phyloP scores from a whole-genome alignment of 495 filamentous ascomycete species.

The Hypoxylon crocopeplum region DNA sequence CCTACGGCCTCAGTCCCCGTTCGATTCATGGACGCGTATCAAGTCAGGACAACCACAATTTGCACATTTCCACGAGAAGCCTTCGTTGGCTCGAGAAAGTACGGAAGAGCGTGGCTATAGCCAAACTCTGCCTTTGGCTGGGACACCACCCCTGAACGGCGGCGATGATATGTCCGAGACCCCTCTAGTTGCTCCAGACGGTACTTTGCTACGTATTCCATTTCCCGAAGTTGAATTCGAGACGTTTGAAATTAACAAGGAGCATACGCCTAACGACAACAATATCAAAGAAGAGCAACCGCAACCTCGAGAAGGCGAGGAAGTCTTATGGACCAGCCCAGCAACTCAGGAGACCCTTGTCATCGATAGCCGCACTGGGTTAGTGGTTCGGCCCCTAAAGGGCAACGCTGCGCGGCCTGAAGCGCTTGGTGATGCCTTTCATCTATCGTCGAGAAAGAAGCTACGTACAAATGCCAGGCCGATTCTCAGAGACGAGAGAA shows the following conservation, averaged over 20 bases:
- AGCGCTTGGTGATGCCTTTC: neutral
- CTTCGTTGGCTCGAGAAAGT: neutral
- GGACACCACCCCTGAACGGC: conserved; percentile 9
- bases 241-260: neutral
- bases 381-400: conserved; percentile 44
- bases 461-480: conserved; percentile 27
- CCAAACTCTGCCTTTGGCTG: neutral
- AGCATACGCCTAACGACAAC: neutral
- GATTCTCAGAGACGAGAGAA: conserved; percentile 22
- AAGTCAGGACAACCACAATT: conserved; percentile 61
- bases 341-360: conserved; percentile 62
- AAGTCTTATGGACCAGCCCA: conserved; percentile 73
- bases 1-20: conserved; percentile 48
- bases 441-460: conserved; percentile 19
- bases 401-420: neutral
- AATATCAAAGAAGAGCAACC: neutral
- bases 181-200: conserved; percentile 41
- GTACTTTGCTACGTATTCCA: conserved; percentile 45
- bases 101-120: neutral
- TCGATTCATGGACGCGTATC: conserved; percentile 70
- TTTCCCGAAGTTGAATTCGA: conserved; percentile 43
- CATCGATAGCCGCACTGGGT: conserved; percentile 69
- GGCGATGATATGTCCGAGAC: conserved; percentile 24
- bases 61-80: conserved; percentile 19
- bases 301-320: conserved; percentile 32